Percentiles rank a stretch among this genome's conserved stretches.
phyloP scores from a whole-genome alignment of 2,329 filamentous ascomycete species.

The Aspergillus pseudonomiae region DNA sequence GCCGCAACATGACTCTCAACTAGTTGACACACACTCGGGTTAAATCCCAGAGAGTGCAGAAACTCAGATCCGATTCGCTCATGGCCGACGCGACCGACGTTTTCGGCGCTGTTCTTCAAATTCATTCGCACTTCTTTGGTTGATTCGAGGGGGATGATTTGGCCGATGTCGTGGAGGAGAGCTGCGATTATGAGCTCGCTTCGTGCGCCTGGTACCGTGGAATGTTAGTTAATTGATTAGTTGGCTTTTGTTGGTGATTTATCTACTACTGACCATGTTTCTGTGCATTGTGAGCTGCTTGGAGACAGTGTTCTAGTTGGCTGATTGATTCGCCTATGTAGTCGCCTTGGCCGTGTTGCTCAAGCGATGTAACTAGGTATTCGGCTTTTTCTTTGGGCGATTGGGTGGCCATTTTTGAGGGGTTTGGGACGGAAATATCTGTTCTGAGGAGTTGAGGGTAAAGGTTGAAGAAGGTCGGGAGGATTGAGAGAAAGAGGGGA shows the following conservation, averaged over 20 bases:
- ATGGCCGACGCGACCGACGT: constrained; percentile 43
- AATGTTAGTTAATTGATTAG: background rate
- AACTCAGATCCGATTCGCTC: constrained; percentile 43
- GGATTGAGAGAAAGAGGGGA: background rate
- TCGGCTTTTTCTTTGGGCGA: constrained; percentile 21
- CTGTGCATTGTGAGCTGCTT: constrained; percentile 36
- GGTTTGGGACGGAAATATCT: background rate
- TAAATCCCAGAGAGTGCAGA: constrained; percentile 38
- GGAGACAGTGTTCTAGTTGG: constrained; percentile 38
- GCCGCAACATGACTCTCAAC: constrained; percentile 45
- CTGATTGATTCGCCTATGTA: constrained; percentile 41
- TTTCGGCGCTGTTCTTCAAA: constrained; percentile 28
- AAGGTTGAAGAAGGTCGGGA: background rate
- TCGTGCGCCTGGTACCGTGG: constrained; percentile 18
- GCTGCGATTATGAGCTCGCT: constrained; percentile 40
- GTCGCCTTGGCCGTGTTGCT: constrained; percentile 36
- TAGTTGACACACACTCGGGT: constrained; percentile 38
- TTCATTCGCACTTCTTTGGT: constrained; percentile 34
- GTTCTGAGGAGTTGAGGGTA: background rate
- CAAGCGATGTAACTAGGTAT: constrained; percentile 27
- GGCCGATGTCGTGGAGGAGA: constrained; percentile 48
- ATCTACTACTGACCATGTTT: constrained; percentile 22
- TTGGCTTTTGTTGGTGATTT: background rate
- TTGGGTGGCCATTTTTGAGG: constrained; percentile 12
- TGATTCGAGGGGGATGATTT: constrained; percentile 42